Conservation (phyloP, 2,329 filamentous ascomycete species). For the Fusarium camptoceras region DNA sequence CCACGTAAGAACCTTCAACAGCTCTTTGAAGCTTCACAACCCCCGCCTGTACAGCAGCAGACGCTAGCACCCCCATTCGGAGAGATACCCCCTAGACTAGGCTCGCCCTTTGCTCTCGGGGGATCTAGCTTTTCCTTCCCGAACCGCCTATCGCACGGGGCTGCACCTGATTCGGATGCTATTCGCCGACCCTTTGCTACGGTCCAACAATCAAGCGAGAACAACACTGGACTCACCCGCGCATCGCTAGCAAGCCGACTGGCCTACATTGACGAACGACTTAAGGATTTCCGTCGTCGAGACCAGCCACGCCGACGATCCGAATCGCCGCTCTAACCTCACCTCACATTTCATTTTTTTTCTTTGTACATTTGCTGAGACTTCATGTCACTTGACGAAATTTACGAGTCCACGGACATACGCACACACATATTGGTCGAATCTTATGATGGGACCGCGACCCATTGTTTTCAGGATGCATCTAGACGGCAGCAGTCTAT, state of each 20-base stretch:
- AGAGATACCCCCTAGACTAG: slow-evolving; percentile 61
- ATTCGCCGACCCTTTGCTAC: slow-evolving; percentile 68
- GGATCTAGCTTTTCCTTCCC: slow-evolving; percentile 70
- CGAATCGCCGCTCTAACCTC: slow-evolving; percentile 60
- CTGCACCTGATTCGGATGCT: slow-evolving; percentile 58
- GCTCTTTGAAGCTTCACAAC: slow-evolving; percentile 52
- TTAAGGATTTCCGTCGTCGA: slow-evolving; percentile 65
- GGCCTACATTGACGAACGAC: slow-evolving; percentile 69
- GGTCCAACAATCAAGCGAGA: slow-evolving; percentile 60
- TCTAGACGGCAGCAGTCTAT: slow-evolving; percentile 43
- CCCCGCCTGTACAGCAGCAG: slow-evolving; percentile 27
- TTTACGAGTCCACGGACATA: slow-evolving; percentile 43
- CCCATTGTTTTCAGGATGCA: slow-evolving; percentile 44
- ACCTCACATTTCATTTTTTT: slow-evolving; percentile 21
- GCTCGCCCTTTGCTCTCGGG: slow-evolving; percentile 68
- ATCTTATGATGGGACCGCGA: slow-evolving; percentile 30
- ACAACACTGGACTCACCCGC: slow-evolving; percentile 51
- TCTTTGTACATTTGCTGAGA: slow-evolving; percentile 37
- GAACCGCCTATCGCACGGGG: slow-evolving; percentile 64
- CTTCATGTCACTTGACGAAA: slow-evolving; percentile 42
- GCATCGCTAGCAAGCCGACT: slow-evolving; percentile 63
- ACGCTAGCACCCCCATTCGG: slow-evolving; percentile 49
- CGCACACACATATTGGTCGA: slow-evolving; percentile 31
- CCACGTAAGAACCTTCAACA: slow-evolving; percentile 58
- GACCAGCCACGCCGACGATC: slow-evolving; percentile 58